Percentiles rank a stretch among this genome's conserved stretches.
Evolutionary conservation across 306 rosid genomes (phyloP).

Genomic region (Gastrolobium villosum): DNA sequence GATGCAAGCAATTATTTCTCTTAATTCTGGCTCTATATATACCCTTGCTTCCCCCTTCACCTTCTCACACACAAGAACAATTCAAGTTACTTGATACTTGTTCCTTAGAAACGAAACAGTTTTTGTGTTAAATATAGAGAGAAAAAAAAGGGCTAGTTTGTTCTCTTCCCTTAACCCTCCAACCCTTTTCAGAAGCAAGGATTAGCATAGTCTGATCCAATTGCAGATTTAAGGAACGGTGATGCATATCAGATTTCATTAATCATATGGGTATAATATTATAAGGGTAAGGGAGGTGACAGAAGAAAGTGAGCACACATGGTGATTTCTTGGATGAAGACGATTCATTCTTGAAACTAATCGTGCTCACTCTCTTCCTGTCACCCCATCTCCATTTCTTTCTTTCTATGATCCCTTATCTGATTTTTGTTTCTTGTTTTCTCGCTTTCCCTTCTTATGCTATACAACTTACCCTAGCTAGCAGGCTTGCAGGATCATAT

Average conservation of each 20-base stretch:
- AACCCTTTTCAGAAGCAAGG: slow-evolving; percentile 3
- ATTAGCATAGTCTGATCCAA: slow-evolving; percentile 3
- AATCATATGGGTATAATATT: background rate
- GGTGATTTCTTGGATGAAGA: slow-evolving; percentile 79
- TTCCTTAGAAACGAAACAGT: slow-evolving; percentile 39
- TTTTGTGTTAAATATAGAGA: slow-evolving; percentile 28
- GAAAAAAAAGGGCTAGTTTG: slow-evolving; percentile 17
- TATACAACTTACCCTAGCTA: slow-evolving; percentile 39
- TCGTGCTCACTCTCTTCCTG: slow-evolving; percentile 96
- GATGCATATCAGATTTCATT: background rate
- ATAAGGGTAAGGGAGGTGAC: slow-evolving; percentile 87
- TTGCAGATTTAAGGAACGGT: slow-evolving; percentile 3
- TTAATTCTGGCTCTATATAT: slow-evolving; percentile 67
- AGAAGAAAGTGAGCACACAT: slow-evolving; percentile 99
- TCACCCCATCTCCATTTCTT: slow-evolving; percentile 62
- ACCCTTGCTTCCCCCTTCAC: slow-evolving; percentile 47
- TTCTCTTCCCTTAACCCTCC: background rate
- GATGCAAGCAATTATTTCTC: slow-evolving; percentile 52
- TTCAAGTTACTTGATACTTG: slow-evolving; percentile 18
- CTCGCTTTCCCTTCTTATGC: slow-evolving; percentile 13
- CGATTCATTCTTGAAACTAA: slow-evolving; percentile 80
- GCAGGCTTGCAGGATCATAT: background rate
- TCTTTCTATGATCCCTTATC: background rate
- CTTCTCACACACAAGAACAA: slow-evolving; percentile 50
- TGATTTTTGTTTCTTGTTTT: background rate